phyloP scores from a whole-genome alignment of 345 rosid species.

The Kandelia obovata region DNA sequence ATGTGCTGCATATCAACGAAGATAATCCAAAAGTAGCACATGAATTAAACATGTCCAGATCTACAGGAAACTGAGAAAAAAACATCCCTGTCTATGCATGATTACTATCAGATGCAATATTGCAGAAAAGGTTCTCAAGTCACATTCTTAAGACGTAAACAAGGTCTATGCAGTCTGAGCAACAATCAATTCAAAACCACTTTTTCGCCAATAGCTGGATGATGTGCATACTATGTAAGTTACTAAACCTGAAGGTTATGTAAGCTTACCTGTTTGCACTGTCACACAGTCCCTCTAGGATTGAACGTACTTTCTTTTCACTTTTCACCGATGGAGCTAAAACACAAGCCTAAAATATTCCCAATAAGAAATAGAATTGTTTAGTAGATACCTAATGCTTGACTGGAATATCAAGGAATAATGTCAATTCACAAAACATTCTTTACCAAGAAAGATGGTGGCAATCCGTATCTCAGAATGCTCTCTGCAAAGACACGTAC shows the following conservation, averaged over 20 bases:
- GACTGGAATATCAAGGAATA: constrained; percentile 1
- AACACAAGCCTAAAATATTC: constrained; percentile 68
- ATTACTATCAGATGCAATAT: too few relatives aligned
- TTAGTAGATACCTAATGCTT: constrained; percentile 12
- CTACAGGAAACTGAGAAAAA: not conserved
- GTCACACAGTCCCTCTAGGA: constrained; percentile 79
- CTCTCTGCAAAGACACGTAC: constrained; percentile 93
- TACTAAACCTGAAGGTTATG: not conserved
- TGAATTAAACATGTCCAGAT: not conserved
- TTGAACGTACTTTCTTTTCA: constrained; percentile 91
- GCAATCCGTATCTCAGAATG: constrained; percentile 96
- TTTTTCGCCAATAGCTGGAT: constrained; percentile 2
- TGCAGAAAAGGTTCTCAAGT: not conserved
- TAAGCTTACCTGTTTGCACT: constrained; percentile 66
- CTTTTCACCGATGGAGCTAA: constrained; percentile 72
- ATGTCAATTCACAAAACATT: not conserved
- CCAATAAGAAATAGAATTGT: constrained; percentile 18
- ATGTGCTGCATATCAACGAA: constrained; percentile 50
- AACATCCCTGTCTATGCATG: too few relatives aligned
- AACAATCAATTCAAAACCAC: not conserved
- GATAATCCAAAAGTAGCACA: not conserved
- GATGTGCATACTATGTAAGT: not conserved
- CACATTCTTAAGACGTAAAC: not conserved
- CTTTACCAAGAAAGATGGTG: constrained; percentile 90
- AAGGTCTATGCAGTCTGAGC: not conserved